Evolutionary conservation across 2,329 filamentous ascomycete species (phyloP), one percentile per base, ranked within the genome.

Genomic region (Escovopsis sp.): DNA sequence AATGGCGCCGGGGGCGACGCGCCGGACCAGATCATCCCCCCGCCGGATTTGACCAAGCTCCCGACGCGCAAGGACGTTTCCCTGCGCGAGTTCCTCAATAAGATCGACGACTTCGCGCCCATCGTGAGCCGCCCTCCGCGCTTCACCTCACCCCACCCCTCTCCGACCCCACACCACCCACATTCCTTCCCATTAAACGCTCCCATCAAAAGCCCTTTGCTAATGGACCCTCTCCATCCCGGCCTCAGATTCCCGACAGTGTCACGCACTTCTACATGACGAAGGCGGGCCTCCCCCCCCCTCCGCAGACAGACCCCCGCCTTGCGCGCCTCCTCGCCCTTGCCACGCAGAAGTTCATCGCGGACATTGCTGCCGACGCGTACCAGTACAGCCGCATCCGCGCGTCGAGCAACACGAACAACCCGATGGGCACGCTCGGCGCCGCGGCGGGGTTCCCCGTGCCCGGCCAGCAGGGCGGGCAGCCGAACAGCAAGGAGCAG

Each of bases 231-330:
- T n/a, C n/a, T n/a, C n/a, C n/a, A 19, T 34, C 19, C 14, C 4
- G 19, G n/a, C 4, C 2, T 2, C 19, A 94, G 84, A 96, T 98
- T 48, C 90, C 90, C 31, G 90, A 98, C 53, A 90, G 90, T 15
- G 90, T 98, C 16, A 96, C 87, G 43, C 79, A 93, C 56, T 94
- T 96, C 68, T 98, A 98, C 63, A 82, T 98, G 63, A 93, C 88
- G 27, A 81, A 92, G 48, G 86, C 88, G 45, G 90, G 90, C 35
- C 82, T 98, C 4, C 87, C 90, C 25, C 88, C 88, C 2, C 86
- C 88, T 28, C 87, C 85, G 0, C 80, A 90, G 48, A 93, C 86
- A 35, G 85, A 94, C 49, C 79, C 79, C 15, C 84, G 87, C 39
- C 80, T 98, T 19, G 85, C 88, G 16, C 85, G 88, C 33, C 79